Base-by-base conservation (phyloP, 164 flowering plant species). In the Vitis rupestris region DNA sequence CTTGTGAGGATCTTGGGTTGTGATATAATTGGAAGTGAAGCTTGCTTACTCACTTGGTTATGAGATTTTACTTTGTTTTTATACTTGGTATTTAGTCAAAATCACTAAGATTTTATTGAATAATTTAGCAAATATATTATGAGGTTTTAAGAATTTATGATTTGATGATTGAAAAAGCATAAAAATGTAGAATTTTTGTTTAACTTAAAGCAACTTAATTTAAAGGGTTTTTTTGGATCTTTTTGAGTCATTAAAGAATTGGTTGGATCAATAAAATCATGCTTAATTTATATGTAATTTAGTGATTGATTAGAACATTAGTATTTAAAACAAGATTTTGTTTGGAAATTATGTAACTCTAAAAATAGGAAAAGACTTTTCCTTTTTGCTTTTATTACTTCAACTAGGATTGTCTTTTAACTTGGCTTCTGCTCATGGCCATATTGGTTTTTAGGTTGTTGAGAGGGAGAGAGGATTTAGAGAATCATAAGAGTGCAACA, bases 301-400 rank as follows among this genome's bases (percentile, higher is more conserved):
- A 56, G 58, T 74, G 80, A 83, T 73, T 74, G 80, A 83, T 73
- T 71, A 74, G 63, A 75, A 77, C 80, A 68, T 69, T 37, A 56
- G 61, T 68, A 57, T 50, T 31, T 58, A 63, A 76, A 66, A 63
- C 15, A 64, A 54, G 65, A 59, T 67, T 68, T 70, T 68, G 50
- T 67, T 67, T 65, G 70, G 51, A 61, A 60, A 62, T 72, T 65
- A 29, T 13, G 15, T 67, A 12, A 58, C 67, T 68, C 70, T 49
- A 67, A 63, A 67, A 78, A 31, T 54, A 65, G 64, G 31, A 48
- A 16, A 8, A 13, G 48, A 3, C 16, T 51, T 63, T 52, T 15
- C 0, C 23, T 51, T 9, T 16, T 31, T 64, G 13, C 9, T 11
- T 14, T 44, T 58, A 19, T 47, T 47, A 13, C 31, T 51, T 58